phyloP scores from a whole-genome alignment of 805 yeast genomes.

The Kazachstania kunashirensis region DNA sequence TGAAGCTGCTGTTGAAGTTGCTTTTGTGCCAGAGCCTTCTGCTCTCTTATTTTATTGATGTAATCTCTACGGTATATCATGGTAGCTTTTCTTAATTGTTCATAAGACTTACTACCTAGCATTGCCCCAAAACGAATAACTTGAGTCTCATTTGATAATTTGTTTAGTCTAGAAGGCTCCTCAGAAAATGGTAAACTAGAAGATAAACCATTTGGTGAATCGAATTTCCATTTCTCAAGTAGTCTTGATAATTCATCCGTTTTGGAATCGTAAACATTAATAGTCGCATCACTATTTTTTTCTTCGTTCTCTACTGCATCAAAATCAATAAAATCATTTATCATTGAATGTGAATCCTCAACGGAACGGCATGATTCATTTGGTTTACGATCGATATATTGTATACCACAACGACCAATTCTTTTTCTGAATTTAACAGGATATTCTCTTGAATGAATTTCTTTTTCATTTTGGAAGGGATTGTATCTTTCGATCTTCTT shows the following conservation, averaged over 20 bases:
- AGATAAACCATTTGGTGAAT: slow-evolving; percentile 40
- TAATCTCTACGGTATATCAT: slow-evolving; percentile 58
- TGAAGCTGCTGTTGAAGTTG: slow-evolving; percentile 13
- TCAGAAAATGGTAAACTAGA: slow-evolving; percentile 45
- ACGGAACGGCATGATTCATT: slow-evolving; percentile 19
- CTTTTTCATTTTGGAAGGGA: slow-evolving; percentile 28
- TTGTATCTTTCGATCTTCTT: slow-evolving; percentile 30
- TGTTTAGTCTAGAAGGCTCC: slow-evolving; percentile 78
- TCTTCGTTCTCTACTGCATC: slow-evolving; percentile 27
- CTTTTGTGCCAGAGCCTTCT: slow-evolving; percentile 22
- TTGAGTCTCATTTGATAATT: slow-evolving; percentile 78
- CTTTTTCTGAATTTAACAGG: slow-evolving; percentile 63
- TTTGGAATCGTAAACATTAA: slow-evolving; percentile 39
- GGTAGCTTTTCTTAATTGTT: slow-evolving; percentile 60
- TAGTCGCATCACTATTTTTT: slow-evolving; percentile 14
- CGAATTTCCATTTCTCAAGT: slow-evolving; percentile 59
- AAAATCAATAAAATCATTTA: slow-evolving; percentile 36
- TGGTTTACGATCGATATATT: slow-evolving; percentile 68
- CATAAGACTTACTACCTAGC: slow-evolving; percentile 81
- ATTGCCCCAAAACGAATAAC: slow-evolving; percentile 85
- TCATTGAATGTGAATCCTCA: slow-evolving; percentile 17
- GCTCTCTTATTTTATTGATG: slow-evolving; percentile 28
- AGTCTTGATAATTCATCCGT: slow-evolving; percentile 39
- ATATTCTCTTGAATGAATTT: slow-evolving; percentile 32
- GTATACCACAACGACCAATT: slow-evolving; percentile 58